These are phyloP conservation scores for Fusarium sp. DNA, from an alignment of 2,329 filamentous ascomycete genomes.

Conservation along the genomic window DNA sequence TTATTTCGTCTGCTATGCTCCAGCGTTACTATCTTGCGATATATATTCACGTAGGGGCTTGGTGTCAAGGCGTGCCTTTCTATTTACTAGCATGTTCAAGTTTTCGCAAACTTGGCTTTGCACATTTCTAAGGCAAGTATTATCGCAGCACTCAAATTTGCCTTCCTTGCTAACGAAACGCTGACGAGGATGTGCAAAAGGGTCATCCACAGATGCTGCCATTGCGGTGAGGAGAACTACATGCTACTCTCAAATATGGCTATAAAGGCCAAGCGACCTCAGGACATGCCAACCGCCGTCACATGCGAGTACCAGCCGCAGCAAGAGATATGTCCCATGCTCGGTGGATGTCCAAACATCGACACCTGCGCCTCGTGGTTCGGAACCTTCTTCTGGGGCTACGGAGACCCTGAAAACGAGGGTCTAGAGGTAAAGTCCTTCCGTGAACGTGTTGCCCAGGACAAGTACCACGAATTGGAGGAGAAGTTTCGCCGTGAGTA, in stretches of 20 bases:
- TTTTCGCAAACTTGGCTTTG: neutral
- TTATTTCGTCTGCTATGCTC: neutral
- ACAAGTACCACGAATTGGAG: conserved; percentile 13
- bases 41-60: neutral
- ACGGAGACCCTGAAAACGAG: neutral
- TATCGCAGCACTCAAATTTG: neutral
- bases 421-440: neutral
- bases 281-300: neutral
- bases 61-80: neutral
- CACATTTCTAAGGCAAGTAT: neutral
- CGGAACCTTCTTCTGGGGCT: neutral
- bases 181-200: conserved; percentile 16
- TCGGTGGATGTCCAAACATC: conserved; percentile 23
- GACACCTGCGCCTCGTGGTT: conserved; percentile 30
- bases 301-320: neutral
- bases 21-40: neutral
- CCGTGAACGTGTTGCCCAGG: conserved; percentile 1
- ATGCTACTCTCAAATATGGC: neutral
- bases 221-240: conserved; percentile 24
- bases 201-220: conserved; percentile 10
- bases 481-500: conserved; percentile 16
- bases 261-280: neutral
- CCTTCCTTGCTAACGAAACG: neutral
- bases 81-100: neutral
- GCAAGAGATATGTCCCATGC: neutral